Evolutionary conservation across 2,329 filamentous ascomycete genomes (phyloP).

Genomic region (Acrodontium crateriforme): DNA sequence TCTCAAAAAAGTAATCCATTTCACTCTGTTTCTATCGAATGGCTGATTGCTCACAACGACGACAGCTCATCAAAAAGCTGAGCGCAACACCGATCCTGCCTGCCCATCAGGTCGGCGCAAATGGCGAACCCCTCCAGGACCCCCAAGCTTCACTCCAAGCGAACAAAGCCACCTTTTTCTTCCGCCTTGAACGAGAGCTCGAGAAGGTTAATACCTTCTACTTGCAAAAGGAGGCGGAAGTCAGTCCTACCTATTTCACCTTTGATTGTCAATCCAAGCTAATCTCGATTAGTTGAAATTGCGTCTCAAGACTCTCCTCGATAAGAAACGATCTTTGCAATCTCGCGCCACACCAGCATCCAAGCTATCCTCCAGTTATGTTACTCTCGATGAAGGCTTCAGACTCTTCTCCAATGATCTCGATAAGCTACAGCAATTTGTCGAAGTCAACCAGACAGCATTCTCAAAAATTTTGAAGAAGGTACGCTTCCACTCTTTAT

Average conservation of each 20-base stretch:
- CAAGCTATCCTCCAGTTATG: constrained; percentile 82
- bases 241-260: constrained; percentile 30
- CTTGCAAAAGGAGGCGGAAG: constrained; percentile 93
- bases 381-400: constrained; percentile 89
- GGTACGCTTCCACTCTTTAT: constrained; percentile 27
- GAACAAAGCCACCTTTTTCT: constrained; percentile 98
- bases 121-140: constrained; percentile 41
- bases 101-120: constrained; percentile 50
- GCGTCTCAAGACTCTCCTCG: constrained; percentile 76
- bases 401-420: constrained; percentile 94
- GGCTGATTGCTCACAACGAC: constrained; percentile 4
- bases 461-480: constrained; percentile 99
- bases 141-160: constrained; percentile 84
- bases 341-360: constrained; percentile 58
- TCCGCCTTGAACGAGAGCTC: constrained; percentile 89
- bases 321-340: constrained; percentile 88
- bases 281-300: constrained; percentile 61
- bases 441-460: constrained; percentile 93
- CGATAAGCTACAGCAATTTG: constrained; percentile 93
- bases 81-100: constrained; percentile 77
- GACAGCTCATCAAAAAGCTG: constrained; percentile 92
- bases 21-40: neutral
- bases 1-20: constrained; percentile 68
- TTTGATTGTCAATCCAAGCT: constrained; percentile 1
- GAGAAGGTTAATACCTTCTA: constrained; percentile 99